These are phyloP conservation scores for Pyricularia grisea DNA, from an alignment of 2,329 filamentous ascomycete species.

Conservation along the genomic window DNA sequence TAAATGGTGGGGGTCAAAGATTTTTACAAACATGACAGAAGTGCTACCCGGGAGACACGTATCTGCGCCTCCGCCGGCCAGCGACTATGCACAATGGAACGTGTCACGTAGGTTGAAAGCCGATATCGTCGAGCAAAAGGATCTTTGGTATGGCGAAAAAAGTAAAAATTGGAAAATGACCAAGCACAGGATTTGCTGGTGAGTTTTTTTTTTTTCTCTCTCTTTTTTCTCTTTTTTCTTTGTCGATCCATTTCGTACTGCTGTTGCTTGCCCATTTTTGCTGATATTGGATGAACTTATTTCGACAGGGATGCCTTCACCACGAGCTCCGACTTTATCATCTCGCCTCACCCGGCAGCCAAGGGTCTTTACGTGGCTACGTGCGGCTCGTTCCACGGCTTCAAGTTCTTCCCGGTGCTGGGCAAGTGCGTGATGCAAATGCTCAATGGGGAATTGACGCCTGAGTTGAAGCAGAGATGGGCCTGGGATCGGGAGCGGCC, in stretches of 20 bases:
- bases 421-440: conserved; percentile 53
- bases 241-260: not conserved
- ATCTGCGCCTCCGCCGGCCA: conserved; percentile 44
- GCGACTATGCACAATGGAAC: conserved; percentile 55
- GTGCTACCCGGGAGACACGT: conserved; percentile 41
- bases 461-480: conserved; percentile 37
- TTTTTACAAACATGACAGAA: conserved; percentile 47
- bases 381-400: conserved; percentile 58
- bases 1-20: conserved; percentile 54
- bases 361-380: conserved; percentile 51
- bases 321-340: conserved; percentile 50
- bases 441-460: conserved; percentile 34
- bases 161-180: conserved; percentile 47
- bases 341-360: conserved; percentile 43
- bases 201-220: no score
- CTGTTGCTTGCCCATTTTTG: not conserved
- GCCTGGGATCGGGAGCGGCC: conserved; percentile 42
- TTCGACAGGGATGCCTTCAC: conserved; percentile 38
- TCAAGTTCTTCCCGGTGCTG: conserved; percentile 57
- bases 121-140: conserved; percentile 43
- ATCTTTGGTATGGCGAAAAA: conserved; percentile 49
- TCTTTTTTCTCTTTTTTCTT: not conserved
- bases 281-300: not conserved
- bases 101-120: conserved; percentile 44
- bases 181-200: conserved; percentile 60